Base-by-base conservation (phyloP, 176 grass and related monocot genomes). In the Neostapfia colusana region DNA sequence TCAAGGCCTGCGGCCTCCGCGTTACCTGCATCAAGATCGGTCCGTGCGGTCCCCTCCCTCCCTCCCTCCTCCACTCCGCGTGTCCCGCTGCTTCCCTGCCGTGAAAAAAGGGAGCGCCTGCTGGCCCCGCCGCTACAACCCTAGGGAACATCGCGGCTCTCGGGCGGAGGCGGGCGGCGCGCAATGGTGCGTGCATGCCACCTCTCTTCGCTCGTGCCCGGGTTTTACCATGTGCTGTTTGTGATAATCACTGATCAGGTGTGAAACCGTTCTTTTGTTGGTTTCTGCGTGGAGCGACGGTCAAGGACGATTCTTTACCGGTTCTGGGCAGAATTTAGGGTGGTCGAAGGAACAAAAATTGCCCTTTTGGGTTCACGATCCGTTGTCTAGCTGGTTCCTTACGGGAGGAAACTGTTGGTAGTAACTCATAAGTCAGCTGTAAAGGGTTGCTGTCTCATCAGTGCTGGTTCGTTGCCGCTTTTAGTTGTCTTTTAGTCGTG, bases 1-100 rank as follows among this genome's bases (percentile, higher is more conserved):
- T 97, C 84, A 90, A 93, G 81, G 74, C 94, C 75, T 93, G 88
- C 56, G 91, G 91, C 40, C 86, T 97, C 24, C 94, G 91, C 81
- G 88, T 97, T 67, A 97, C 94, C 50, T 97, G 88, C 88, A 89
- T 97, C 87, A 97, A 97, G 81, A 97, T 97, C 75, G 94, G 93
- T 97, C 49, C 31, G 76, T 64, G 2, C 17, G 3, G 21, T 21
- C 21, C 1, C 6, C 28, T 40, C 48, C 13, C 18, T 27, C n/a
- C 26, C 13, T 6, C 18, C 1, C 2, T 5, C 8, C 28, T 2
- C 5, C 20, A 21, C 12, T 3, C 41, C 46, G 37, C 26, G 53
- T n/a, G n/a, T n/a, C n/a, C n/a, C n/a, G n/a, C n/a, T n/a, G n/a
- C n/a, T n/a, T n/a, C n/a, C n/a, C n/a, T n/a, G n/a, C n/a, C n/a